A percentile compares a stretch with the other conserved stretches of the same genome.
phyloP scores from a whole-genome alignment of 225 moss, liverwort and hornwort genomes.

The Physcomitrellopsis africana region DNA sequence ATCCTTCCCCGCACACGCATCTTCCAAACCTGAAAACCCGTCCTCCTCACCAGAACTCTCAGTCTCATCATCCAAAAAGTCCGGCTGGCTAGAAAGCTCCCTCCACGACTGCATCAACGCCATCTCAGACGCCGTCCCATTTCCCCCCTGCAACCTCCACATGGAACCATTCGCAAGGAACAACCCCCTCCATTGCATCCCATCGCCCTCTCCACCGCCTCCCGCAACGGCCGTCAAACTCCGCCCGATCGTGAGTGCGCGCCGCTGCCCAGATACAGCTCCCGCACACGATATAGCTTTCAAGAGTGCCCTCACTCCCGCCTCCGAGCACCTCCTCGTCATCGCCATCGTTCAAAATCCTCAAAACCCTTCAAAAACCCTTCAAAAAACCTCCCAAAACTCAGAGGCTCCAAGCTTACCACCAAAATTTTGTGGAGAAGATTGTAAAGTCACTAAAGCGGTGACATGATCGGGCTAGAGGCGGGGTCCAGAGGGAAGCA shows the following conservation, averaged over 20 bases:
- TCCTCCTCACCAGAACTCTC: slow-evolving; percentile 60
- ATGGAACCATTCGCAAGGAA: not conserved
- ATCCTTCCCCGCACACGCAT: slow-evolving; percentile 36
- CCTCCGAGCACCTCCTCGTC: slow-evolving; percentile 24
- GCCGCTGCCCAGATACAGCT: not conserved
- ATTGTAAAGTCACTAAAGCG: too few relatives aligned
- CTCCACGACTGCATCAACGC: not conserved
- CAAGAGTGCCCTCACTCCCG: slow-evolving; percentile 21
- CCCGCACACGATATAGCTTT: not conserved
- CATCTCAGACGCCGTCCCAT: not conserved
- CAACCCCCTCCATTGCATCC: not conserved
- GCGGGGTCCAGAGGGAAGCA: too few relatives aligned
- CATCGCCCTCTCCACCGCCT: not conserved
- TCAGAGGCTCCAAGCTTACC: too few relatives aligned
- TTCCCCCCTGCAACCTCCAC: not conserved
- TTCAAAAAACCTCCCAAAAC: too few relatives aligned
- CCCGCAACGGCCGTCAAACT: not conserved
- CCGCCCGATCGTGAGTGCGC: not conserved
- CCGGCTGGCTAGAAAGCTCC: slow-evolving; percentile 18
- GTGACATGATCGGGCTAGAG: too few relatives aligned
- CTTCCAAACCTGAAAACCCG: slow-evolving; percentile 50
- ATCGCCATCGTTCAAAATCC: not conserved
- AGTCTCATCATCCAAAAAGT: slow-evolving; percentile 42
- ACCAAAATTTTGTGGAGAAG: too few relatives aligned
- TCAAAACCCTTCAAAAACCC: not conserved